Evolutionary conservation across 139 green algal species (phyloP), one percentile per base, ranked within the genome.

Genomic region (Pleodorina starrii): DNA sequence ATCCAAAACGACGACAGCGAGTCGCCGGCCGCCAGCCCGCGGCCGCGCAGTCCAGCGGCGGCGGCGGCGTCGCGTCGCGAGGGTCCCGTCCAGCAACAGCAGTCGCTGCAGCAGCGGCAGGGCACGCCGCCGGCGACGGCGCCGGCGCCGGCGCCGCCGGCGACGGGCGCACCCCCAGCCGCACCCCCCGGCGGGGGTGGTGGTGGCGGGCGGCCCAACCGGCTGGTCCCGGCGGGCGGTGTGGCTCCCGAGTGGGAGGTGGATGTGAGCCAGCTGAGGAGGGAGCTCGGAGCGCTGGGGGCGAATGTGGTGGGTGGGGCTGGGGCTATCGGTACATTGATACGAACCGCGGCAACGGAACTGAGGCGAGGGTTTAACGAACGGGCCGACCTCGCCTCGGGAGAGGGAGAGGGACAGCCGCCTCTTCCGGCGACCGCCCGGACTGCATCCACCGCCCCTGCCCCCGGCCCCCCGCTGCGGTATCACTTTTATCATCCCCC

Each of bases 181-280:
- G 27, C 81, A 23, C 79, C 79, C 1, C 35, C 0, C 0, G 48
- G 75, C 12, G 59, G 54, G 40, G 81, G 60, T 16, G 43, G 75
- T 25, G 59, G 54, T 23, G 81, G 40, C n/a, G 40, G 59, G 27
- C 81, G 60, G n/a, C 60, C 63, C 43, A 88, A 88, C 63, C 68
- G 69, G 46, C 82, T 88, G 42, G 5, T 48, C 10, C 63, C 82
- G 19, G 5, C 1, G 12, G 35, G 21, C n/a, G 40, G 9, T 2
- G 11, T 29, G 6, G 32, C 82, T 0, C n/a, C 82, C 1, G 82
- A 88, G 40, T 88, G 82, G 82, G 82, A 88, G 82, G 23, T 38
- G 23, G 82, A 88, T 32, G 66, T 51, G 32, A 42, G 43, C 7
- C 82, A 88, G 66, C 82, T 88, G 82, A 43, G 82, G 29, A 88